Percentiles rank a stretch among this genome's conserved stretches.
Conservation (phyloP, 805 yeast species). For the Lipomyces sp. region DNA sequence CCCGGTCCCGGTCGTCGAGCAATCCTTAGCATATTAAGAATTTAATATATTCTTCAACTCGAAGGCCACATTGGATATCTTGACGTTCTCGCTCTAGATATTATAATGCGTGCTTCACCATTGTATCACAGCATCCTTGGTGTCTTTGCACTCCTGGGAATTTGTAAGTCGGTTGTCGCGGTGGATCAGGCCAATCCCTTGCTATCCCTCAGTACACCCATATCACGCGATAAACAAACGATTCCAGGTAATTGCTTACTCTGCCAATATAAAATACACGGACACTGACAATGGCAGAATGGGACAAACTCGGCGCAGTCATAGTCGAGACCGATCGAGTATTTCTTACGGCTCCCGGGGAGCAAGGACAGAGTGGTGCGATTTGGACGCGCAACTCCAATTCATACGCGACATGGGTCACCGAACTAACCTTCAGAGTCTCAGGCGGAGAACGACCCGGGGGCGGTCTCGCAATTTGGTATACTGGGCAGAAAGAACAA, state of each 20-base stretch:
- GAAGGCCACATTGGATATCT: background rate
- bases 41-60: no score
- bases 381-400: slow-evolving; percentile 45
- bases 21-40: no score
- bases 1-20: no score
- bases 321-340: slow-evolving; percentile 35
- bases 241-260: slow-evolving; percentile 23
- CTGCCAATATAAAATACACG: background rate
- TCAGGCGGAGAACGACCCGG: slow-evolving; percentile 45
- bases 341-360: slow-evolving; percentile 38
- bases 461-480: slow-evolving; percentile 50
- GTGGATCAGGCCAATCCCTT: slow-evolving; percentile 4
- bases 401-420: slow-evolving; percentile 45
- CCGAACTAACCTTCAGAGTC: slow-evolving; percentile 43
- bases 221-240: slow-evolving; percentile 27
- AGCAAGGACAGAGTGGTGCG: slow-evolving; percentile 42
- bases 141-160: background rate
- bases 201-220: slow-evolving; percentile 28
- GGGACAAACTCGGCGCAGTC: slow-evolving; percentile 40
- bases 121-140: background rate
- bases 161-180: slow-evolving; percentile 4
- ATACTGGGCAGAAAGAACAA: slow-evolving; percentile 40
- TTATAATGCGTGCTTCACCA: background rate
- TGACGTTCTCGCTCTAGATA: background rate
- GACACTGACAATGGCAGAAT: slow-evolving; percentile 24